Evolutionary conservation across 2,329 filamentous ascomycete genomes (phyloP).

Genomic region (Macrophomina pseudophaseolina): DNA sequence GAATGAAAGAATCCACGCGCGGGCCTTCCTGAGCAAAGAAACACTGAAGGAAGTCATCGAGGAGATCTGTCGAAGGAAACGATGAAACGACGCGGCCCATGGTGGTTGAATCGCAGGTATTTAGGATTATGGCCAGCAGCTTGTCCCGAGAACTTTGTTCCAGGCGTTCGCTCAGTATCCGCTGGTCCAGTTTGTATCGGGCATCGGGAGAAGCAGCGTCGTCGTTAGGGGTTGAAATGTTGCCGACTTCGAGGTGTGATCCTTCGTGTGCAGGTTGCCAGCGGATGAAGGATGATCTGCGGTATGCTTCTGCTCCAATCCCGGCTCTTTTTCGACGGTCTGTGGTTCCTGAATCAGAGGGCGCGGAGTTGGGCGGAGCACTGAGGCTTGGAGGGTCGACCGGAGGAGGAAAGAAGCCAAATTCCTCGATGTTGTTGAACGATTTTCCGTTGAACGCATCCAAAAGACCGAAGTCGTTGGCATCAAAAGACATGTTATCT

Average conservation of each 20-base stretch:
- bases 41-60: constrained; percentile 67
- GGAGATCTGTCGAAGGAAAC: constrained; percentile 65
- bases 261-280: constrained; percentile 23
- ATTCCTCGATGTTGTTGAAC: constrained; percentile 37
- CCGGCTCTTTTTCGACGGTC: constrained; percentile 10
- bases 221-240: constrained; percentile 1
- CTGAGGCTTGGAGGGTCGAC: background rate
- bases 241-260: constrained; percentile 12
- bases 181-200: constrained; percentile 20
- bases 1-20: constrained; percentile 65
- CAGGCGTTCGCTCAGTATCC: constrained; percentile 12
- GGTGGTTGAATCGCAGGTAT: constrained; percentile 60
- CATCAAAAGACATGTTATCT: constrained; percentile 52
- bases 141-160: constrained; percentile 55
- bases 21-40: constrained; percentile 63
- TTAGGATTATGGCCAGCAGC: constrained; percentile 67
- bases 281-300: constrained; percentile 18
- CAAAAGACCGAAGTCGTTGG: constrained; percentile 51
- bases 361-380: background rate
- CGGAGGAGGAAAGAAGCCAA: background rate
- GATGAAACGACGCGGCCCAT: constrained; percentile 60
- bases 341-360: background rate
- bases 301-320: constrained; percentile 20
- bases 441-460: constrained; percentile 53
- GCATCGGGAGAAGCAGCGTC: constrained; percentile 12